Evolutionary conservation across 495 filamentous ascomycete genomes (phyloP).

Genomic region (Neurospora tetrasperma): DNA sequence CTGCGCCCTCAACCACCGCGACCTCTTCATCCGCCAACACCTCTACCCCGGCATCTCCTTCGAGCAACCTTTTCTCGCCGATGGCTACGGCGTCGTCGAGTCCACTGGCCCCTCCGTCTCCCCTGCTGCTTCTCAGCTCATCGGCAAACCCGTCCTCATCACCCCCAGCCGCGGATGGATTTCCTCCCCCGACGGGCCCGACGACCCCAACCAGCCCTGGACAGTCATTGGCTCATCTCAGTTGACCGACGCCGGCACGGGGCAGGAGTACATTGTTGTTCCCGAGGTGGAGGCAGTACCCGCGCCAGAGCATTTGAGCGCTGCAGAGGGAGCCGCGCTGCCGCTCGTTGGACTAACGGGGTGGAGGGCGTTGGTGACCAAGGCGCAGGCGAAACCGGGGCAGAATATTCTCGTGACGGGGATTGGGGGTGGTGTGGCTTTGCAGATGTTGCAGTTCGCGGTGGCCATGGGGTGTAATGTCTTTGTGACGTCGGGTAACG

Average conservation of each 20-base stretch:
- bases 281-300: constrained; percentile 61
- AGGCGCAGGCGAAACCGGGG: constrained; percentile 46
- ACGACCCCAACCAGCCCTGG: constrained; percentile 45
- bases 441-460: constrained; percentile 60
- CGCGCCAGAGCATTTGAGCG: constrained; percentile 58
- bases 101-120: constrained; percentile 44
- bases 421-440: constrained; percentile 71
- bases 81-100: constrained; percentile 67
- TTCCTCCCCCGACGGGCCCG: constrained; percentile 58
- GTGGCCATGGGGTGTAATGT: constrained; percentile 54
- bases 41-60: constrained; percentile 81
- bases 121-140: constrained; percentile 16
- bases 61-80: constrained; percentile 61
- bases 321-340: constrained; percentile 67
- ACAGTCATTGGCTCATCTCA: constrained; percentile 64
- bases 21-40: constrained; percentile 84
- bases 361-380: constrained; percentile 73
- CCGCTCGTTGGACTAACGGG: constrained; percentile 78
- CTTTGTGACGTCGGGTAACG: constrained; percentile 56
- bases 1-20: constrained; percentile 81
- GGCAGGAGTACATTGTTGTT: constrained; percentile 60
- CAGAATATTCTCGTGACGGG: constrained; percentile 64
- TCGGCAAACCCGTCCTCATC: constrained; percentile 59
- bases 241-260: constrained; percentile 51
- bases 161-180: constrained; percentile 70